Percentiles rank a stretch among this genome's conserved stretches.
Conservation (phyloP, 2,329 filamentous ascomycete genomes). For the Ophiosphaerella narmari region DNA sequence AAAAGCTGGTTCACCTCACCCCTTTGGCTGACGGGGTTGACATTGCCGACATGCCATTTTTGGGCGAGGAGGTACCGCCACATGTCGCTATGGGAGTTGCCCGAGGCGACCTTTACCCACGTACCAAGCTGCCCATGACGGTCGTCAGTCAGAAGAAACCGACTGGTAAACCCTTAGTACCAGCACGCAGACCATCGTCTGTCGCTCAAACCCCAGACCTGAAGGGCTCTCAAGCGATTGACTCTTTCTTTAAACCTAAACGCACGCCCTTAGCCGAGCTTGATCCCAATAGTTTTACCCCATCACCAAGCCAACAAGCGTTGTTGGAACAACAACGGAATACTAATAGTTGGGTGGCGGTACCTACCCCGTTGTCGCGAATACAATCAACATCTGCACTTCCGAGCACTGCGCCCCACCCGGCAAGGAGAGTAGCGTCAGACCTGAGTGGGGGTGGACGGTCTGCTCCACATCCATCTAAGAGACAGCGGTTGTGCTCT, state of each 20-base stretch:
- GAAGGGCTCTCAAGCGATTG: constrained; percentile 66
- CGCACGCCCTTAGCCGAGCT: constrained; percentile 69
- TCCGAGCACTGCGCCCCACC: constrained; percentile 49
- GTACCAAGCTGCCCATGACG: constrained; percentile 72
- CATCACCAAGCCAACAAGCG: constrained; percentile 67
- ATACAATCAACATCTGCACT: constrained; percentile 27
- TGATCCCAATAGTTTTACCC: constrained; percentile 69
- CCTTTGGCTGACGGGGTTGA: constrained; percentile 66
- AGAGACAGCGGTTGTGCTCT: constrained; percentile 53
- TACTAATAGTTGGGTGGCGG: constrained; percentile 60
- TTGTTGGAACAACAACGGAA: constrained; percentile 59
- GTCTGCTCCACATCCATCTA: constrained; percentile 51
- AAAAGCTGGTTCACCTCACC: constrained; percentile 76
- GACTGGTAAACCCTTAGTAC: constrained; percentile 44
- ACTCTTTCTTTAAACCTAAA: constrained; percentile 67
- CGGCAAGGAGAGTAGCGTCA: constrained; percentile 46
- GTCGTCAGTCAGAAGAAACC: constrained; percentile 39
- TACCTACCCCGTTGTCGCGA: constrained; percentile 51
- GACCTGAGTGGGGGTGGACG: constrained; percentile 44
- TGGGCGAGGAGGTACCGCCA: constrained; percentile 74
- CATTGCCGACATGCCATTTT: constrained; percentile 75
- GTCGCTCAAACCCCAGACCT: constrained; percentile 52
- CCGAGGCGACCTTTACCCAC: constrained; percentile 81
- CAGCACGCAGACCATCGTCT: constrained; percentile 33
- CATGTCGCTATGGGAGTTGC: constrained; percentile 76